Evolutionary conservation across 78 protist species (phyloP).

Genomic region (Tieghemostelium lacteum): DNA sequence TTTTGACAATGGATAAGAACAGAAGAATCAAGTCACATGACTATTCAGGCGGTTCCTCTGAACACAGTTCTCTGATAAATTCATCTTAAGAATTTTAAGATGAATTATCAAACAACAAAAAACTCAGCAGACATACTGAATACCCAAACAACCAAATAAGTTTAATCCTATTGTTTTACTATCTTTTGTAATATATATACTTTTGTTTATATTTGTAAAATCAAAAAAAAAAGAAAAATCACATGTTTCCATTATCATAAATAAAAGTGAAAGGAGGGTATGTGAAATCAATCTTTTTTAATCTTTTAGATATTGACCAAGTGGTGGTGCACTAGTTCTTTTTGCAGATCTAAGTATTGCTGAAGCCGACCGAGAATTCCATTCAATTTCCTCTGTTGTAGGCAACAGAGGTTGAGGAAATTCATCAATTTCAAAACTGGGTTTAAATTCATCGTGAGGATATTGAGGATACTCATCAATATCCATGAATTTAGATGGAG

Average conservation of each 20-base stretch:
- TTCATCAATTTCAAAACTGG: not conserved
- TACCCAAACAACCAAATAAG: not conserved
- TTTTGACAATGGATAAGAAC: conserved; percentile 26
- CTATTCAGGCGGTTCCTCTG: conserved; percentile 1
- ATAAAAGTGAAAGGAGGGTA: not conserved
- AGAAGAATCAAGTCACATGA: conserved; percentile 5
- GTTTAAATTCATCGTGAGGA: not conserved
- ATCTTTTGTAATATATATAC: too few species aligned
- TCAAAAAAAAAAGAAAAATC: not conserved
- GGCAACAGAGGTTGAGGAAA: conserved; percentile 22
- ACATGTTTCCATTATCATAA: not conserved
- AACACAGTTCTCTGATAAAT: conserved; percentile 10
- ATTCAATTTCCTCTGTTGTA: conserved; percentile 24
- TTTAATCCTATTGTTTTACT: too few species aligned
- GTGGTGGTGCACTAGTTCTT: conserved; percentile 5
- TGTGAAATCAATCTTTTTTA: too few species aligned
- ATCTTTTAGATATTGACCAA: too few species aligned
- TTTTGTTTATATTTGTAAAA: too few species aligned
- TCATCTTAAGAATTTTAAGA: not conserved
- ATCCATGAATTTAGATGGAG: not conserved
- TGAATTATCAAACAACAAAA: not conserved
- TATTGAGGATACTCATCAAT: not conserved
- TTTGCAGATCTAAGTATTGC: conserved; percentile 39
- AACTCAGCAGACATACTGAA: not conserved
- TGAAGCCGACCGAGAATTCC: conserved; percentile 64